Evolutionary conservation across 2,329 filamentous ascomycete genomes (phyloP), one percentile per base, ranked within the genome.

Genomic region (Cordyceps fumosorosea): DNA sequence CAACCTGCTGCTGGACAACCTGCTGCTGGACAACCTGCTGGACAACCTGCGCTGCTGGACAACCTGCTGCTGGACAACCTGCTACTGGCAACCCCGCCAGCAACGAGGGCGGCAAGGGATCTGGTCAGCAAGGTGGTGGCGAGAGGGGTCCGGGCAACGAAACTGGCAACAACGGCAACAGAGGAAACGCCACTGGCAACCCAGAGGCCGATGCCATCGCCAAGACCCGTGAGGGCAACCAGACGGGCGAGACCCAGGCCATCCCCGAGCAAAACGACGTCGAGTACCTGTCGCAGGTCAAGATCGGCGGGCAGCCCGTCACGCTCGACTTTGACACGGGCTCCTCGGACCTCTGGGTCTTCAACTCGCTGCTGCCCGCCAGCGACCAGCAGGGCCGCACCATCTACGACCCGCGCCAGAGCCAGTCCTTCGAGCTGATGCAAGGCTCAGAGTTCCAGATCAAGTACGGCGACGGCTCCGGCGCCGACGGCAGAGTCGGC

Each of bases 311-410:
- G 5, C 88, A 91, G 74, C 81, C 79, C 5, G 69, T 91, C 62
- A 84, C 86, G 69, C 75, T 91, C 71, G 84, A 90, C 71, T 89
- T 91, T 70, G 89, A 91, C 73, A 88, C 87, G n/a, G 89, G 89
- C 62, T 90, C 88, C 2, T 83, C 88, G 14, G 89, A 91, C 73
- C 80, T 90, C 77, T 91, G 88, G 88, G 83, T 89, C 24, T 89
- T 91, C 76, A 89, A 83, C 75, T 85, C 83, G 18, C 71, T 80
- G 60, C 80, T 90, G 44, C 70, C 80, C 1, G 60, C 75, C 1
- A 70, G 5, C 65, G 77, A 52, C 78, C 78, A 37, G 44, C 69
- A 70, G 32, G 79, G 80, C 45, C 88, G 89, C 73, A 67, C 67
- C 11, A 58, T 76, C 26, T 80, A 71, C 66, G 71, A 79, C 66